Evolutionary conservation across 2,329 filamentous ascomycete genomes (phyloP).

Genomic region (Fusarium nodosum): DNA sequence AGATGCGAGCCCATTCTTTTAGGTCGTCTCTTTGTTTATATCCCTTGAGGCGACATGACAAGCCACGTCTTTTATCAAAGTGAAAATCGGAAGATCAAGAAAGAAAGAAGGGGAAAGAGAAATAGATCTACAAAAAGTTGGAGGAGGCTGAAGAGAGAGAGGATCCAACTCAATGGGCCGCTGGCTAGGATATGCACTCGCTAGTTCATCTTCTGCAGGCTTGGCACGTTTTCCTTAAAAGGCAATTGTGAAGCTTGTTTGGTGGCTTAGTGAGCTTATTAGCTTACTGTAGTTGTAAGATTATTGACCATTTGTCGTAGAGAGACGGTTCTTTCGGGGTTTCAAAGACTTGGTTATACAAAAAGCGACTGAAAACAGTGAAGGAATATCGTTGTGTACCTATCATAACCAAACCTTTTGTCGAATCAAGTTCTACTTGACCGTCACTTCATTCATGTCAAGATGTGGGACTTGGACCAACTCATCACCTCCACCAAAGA

Average conservation of each 20-base stretch:
- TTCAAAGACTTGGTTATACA: not conserved
- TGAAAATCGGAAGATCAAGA: not conserved
- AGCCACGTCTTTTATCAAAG: not conserved
- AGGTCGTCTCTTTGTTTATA: slow-evolving; percentile 6
- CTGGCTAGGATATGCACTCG: slow-evolving; percentile 24
- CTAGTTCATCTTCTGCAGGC: slow-evolving; percentile 25
- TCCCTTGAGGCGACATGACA: not conserved
- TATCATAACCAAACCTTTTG: not conserved
- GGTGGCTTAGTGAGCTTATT: slow-evolving; percentile 11
- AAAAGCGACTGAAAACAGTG: not conserved
- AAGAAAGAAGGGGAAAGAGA: slow-evolving; percentile 2
- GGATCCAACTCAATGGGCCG: slow-evolving; percentile 26
- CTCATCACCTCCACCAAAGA: slow-evolving; percentile 34
- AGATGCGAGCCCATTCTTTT: slow-evolving; percentile 18
- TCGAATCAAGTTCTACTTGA: slow-evolving; percentile 1
- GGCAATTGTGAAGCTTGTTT: slow-evolving; percentile 23
- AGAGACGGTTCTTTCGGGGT: not conserved
- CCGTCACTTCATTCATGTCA: slow-evolving; percentile 12
- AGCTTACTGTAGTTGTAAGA: slow-evolving; percentile 3
- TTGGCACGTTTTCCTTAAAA: slow-evolving; percentile 45
- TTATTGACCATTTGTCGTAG: not conserved
- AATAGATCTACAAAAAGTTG: slow-evolving; percentile 23
- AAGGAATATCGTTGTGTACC: not conserved
- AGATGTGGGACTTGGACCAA: slow-evolving; percentile 32
- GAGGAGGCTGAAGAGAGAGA: slow-evolving; percentile 40